These are phyloP conservation scores for Rhynchospora tenuis DNA, from an alignment of 176 grass and related monocot genomes.

Conservation along the genomic window DNA sequence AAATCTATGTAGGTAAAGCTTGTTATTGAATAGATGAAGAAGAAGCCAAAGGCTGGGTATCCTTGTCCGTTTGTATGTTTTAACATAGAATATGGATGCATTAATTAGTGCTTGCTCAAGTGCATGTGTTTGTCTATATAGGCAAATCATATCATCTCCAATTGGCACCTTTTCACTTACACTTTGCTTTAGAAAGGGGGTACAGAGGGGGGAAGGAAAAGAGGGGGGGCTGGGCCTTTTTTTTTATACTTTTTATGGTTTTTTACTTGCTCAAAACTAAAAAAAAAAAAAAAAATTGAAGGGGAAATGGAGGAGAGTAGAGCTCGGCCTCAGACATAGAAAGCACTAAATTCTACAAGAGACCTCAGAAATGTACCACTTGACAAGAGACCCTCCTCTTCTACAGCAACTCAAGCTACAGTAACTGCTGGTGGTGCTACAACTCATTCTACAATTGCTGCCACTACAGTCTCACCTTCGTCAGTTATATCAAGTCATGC, in stretches of 20 bases:
- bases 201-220: too few species aligned
- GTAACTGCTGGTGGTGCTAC: conserved; percentile 20
- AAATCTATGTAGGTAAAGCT: not conserved
- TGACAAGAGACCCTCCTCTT: conserved; percentile 74
- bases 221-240: too few species aligned
- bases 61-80: not conserved
- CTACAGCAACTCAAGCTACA: conserved; percentile 20
- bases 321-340: conserved; percentile 68
- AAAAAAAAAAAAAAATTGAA: too few species aligned
- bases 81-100: not conserved
- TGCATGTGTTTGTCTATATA: not conserved
- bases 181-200: not conserved
- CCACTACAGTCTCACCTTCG: not conserved
- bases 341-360: conserved; percentile 94
- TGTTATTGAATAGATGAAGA: not conserved
- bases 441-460: conserved; percentile 15
- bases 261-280: too few species aligned
- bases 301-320: too few species aligned
- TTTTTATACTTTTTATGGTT: too few species aligned
- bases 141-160: not conserved
- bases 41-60: not conserved
- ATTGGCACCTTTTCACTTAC: not conserved
- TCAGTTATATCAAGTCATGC: conserved; percentile 37
- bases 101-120: not conserved
- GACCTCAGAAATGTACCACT: conserved; percentile 88